A percentile compares a stretch with the other conserved stretches of the same genome.
These are phyloP conservation scores for Aspergillus sp. DNA, from an alignment of 2,329 filamentous ascomycete species.

Conservation along the genomic window DNA sequence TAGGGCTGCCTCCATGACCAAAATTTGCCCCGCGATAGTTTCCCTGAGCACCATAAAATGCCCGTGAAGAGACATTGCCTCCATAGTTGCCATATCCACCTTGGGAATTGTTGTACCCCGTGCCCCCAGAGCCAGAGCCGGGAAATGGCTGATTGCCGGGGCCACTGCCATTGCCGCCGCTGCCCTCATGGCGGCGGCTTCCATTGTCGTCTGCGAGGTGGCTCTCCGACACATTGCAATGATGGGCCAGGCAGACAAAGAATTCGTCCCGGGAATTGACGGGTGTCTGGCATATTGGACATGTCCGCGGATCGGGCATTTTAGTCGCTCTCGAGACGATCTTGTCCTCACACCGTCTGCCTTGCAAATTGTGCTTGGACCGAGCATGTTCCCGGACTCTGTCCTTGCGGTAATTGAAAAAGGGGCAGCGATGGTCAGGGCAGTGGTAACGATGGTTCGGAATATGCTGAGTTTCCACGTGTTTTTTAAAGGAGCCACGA, in stretches of 20 bases:
- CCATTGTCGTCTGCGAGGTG: conserved; percentile 2
- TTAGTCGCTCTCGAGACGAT: not conserved
- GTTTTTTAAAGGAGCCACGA: conserved; percentile 6
- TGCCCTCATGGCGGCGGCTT: too few relatives aligned
- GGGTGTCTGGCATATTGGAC: conserved; percentile 1
- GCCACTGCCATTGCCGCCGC: conserved; percentile 4
- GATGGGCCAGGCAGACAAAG: conserved; percentile 7
- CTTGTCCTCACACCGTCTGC: not conserved
- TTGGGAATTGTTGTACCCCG: too few relatives aligned
- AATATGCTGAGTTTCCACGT: conserved; percentile 5
- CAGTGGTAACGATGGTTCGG: conserved; percentile 3
- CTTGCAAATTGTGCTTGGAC: not conserved
- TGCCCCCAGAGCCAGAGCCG: too few relatives aligned
- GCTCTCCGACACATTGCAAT: conserved; percentile 6
- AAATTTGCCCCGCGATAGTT: too few relatives aligned
- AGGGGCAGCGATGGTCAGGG: conserved; percentile 2
- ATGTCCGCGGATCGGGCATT: conserved; percentile 1
- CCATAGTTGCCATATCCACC: too few relatives aligned
- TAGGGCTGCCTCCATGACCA: too few relatives aligned
- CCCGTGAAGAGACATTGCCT: too few relatives aligned
- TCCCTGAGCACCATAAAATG: too few relatives aligned
- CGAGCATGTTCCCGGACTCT: conserved; percentile 7
- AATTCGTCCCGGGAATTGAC: conserved; percentile 7
- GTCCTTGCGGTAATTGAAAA: conserved; percentile 4
- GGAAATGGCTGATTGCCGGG: too few relatives aligned